phyloP scores from a whole-genome alignment of 345 rosid species.

The Acer saccharum region DNA sequence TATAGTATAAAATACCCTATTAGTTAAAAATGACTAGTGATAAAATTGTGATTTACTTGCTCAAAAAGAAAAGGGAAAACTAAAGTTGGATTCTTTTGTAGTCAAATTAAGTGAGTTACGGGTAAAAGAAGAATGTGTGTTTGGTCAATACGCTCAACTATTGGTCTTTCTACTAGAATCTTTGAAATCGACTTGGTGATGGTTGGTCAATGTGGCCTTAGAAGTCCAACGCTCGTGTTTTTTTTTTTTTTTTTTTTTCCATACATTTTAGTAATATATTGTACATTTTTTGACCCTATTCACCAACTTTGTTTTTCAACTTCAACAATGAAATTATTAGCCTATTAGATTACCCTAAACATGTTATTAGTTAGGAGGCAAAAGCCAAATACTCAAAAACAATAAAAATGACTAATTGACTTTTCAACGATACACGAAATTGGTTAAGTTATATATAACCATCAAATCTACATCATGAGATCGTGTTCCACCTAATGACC shows the following conservation, averaged over 20 bases:
- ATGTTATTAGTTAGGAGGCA: neutral
- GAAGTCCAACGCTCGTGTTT: neutral
- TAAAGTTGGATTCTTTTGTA: neutral
- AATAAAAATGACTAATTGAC: no score
- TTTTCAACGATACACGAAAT: no score
- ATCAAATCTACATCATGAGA: no score
- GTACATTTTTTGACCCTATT: no score
- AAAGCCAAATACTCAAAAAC: no score
- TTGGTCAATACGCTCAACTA: neutral
- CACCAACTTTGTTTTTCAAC: neutral
- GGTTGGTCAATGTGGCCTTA: neutral
- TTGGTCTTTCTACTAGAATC: conserved; percentile 6
- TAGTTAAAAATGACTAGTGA: neutral
- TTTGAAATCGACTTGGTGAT: neutral
- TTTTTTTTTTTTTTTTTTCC: neutral
- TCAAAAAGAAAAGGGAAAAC: neutral
- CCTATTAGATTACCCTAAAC: neutral
- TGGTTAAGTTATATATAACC: no score
- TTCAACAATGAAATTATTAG: no score
- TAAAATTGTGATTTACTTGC: neutral
- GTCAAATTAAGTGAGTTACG: conserved; percentile 19
- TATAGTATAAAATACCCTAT: no score
- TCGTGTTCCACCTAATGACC: no score
- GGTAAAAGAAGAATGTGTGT: conserved; percentile 18
- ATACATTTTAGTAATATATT: neutral